Conservation (phyloP, 495 filamentous ascomycete species). For the Tuber indicum region DNA sequence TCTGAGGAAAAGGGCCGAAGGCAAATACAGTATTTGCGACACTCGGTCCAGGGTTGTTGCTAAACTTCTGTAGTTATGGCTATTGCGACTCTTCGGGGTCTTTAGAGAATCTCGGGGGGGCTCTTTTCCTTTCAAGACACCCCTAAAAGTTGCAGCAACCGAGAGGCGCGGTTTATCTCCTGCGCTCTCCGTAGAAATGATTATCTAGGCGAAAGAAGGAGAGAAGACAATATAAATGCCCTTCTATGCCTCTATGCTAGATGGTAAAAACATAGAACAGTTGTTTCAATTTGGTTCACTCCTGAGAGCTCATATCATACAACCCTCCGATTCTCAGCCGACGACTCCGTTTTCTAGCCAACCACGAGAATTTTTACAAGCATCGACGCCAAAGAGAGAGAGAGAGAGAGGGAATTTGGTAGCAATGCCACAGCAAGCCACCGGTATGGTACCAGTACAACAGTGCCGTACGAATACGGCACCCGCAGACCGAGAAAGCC, state of each 20-base stretch:
- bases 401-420: not conserved
- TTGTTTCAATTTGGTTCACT: not conserved
- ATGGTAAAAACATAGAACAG: not conserved
- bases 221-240: not conserved
- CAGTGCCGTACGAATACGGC: not conserved
- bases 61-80: not conserved
- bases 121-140: not conserved
- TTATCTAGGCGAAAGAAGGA: not conserved
- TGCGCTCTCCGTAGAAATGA: not conserved
- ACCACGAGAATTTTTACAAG: constrained; percentile 4
- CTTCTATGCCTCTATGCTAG: not conserved
- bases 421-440: not conserved
- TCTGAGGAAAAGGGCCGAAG: not conserved
- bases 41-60: not conserved
- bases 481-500: not conserved
- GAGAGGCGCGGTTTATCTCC: not conserved
- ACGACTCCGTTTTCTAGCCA: not conserved
- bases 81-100: not conserved
- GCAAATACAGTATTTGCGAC: not conserved
- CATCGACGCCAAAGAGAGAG: not conserved
- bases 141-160: not conserved
- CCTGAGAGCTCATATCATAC: not conserved
- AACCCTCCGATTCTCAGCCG: not conserved
- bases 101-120: not conserved
- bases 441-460: not conserved